These are phyloP conservation scores for Trichophyton benhamiae DNA, from an alignment of 2,329 filamentous ascomycete species.

Conservation along the genomic window DNA sequence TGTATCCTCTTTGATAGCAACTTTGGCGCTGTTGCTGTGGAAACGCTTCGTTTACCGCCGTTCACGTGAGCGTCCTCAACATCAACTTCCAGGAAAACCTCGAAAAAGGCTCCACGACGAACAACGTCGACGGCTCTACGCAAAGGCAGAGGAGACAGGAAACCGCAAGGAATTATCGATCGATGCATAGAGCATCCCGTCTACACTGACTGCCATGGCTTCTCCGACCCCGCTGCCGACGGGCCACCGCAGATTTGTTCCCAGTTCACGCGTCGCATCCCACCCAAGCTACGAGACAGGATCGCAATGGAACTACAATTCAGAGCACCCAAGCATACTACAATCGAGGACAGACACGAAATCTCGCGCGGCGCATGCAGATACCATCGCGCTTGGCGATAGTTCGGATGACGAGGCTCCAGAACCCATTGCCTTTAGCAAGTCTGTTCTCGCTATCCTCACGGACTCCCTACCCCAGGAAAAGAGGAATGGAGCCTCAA, in stretches of 20 bases:
- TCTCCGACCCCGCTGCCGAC: not conserved
- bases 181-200: not conserved
- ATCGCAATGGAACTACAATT: not conserved
- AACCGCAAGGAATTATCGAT: not conserved
- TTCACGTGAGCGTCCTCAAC: not conserved
- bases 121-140: not conserved
- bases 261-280: constrained; percentile 1
- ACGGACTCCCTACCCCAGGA: constrained; percentile 34
- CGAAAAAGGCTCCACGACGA: not conserved
- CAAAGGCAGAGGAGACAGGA: not conserved
- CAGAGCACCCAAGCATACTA: not conserved
- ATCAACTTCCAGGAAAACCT: not conserved
- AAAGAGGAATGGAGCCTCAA: constrained; percentile 31
- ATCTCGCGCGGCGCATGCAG: not conserved
- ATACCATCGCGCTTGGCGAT: constrained; percentile 36
- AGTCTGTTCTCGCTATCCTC: constrained; percentile 76
- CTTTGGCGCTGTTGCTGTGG: not conserved
- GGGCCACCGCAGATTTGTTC: not conserved
- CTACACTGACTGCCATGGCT: not conserved
- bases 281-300: not conserved
- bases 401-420: constrained; percentile 92
- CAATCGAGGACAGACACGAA: not conserved
- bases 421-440: constrained; percentile 85
- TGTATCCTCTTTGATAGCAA: not conserved
- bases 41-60: not conserved